Evolutionary conservation across 768 basidiomycete genomes (phyloP).

Genomic region (Tricholoma matsutake): DNA sequence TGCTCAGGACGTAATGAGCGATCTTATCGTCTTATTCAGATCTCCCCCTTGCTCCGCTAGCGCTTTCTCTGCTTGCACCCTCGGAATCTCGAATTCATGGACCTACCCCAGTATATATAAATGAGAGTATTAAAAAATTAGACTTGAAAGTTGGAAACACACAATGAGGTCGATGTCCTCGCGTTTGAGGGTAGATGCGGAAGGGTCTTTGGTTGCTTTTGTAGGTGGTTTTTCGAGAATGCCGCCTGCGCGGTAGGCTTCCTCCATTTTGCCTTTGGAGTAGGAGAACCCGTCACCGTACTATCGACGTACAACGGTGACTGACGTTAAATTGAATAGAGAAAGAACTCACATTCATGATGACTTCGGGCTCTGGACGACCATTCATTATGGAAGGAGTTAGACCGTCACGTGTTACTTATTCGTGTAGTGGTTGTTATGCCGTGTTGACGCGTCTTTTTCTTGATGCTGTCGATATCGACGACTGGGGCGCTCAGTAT

Average conservation of each 20-base stretch:
- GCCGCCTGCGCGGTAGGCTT: slow-evolving; percentile 54
- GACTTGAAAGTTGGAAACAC: slow-evolving; percentile 17
- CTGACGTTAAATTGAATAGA: neutral
- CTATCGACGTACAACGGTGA: slow-evolving; percentile 27
- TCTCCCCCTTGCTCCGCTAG: slow-evolving; percentile 53
- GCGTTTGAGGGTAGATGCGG: slow-evolving; percentile 39
- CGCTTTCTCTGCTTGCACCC: slow-evolving; percentile 55
- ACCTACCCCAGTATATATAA: slow-evolving; percentile 36
- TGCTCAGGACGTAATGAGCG: slow-evolving; percentile 30
- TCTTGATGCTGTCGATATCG: slow-evolving; percentile 51
- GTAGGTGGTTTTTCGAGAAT: slow-evolving; percentile 54
- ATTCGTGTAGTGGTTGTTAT: slow-evolving; percentile 9
- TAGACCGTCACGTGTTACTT: slow-evolving; percentile 11
- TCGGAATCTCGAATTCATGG: slow-evolving; percentile 61
- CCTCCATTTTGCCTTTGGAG: slow-evolving; percentile 64
- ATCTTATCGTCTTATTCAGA: slow-evolving; percentile 45
- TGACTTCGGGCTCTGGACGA: slow-evolving; percentile 36
- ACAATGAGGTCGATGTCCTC: slow-evolving; percentile 70
- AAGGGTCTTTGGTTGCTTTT: slow-evolving; percentile 43
- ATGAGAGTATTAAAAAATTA: slow-evolving; percentile 3
- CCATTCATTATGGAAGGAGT: slow-evolving; percentile 14
- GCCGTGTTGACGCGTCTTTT: slow-evolving; percentile 15
- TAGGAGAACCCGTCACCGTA: slow-evolving; percentile 66
- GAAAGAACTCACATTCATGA: slow-evolving; percentile 51
- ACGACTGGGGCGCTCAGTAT: slow-evolving; percentile 48